These are phyloP conservation scores for Beauveria scarabaeidicola DNA, from an alignment of 2,329 filamentous ascomycete genomes.

Conservation along the genomic window DNA sequence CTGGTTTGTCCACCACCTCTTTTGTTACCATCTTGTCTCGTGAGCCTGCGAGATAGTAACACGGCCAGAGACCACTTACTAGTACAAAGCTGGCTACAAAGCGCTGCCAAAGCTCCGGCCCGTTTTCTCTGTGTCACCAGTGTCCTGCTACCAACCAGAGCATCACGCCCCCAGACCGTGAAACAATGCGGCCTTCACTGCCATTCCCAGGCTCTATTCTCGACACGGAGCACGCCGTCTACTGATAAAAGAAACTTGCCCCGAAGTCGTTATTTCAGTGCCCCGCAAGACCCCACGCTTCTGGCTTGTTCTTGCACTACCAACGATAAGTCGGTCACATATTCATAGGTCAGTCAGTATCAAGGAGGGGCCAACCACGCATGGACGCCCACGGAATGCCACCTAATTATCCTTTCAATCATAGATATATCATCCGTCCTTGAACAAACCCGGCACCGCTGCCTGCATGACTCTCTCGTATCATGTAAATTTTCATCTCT, in stretches of 20 bases:
- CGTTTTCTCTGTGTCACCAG: neutral
- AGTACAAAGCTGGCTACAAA: neutral
- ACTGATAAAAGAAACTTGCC: neutral
- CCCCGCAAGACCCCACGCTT: slow-evolving; percentile 7
- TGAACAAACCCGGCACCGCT: neutral
- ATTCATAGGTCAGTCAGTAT: slow-evolving; percentile 4
- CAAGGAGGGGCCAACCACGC: slow-evolving; percentile 7
- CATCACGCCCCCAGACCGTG: neutral
- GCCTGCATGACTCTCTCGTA: neutral
- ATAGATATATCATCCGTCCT: slow-evolving; percentile 6
- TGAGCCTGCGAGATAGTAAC: neutral
- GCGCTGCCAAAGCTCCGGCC: neutral
- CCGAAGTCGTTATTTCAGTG: slow-evolving; percentile 3
- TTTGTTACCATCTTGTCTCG: neutral
- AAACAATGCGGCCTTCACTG: neutral
- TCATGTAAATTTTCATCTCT: slow-evolving; percentile 1
- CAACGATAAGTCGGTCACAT: slow-evolving; percentile 6
- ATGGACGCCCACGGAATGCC: slow-evolving; percentile 5
- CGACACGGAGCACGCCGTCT: slow-evolving; percentile 1
- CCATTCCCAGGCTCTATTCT: neutral
- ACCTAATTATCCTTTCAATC: slow-evolving; percentile 7
- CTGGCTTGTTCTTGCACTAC: slow-evolving; percentile 1
- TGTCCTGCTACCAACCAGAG: neutral
- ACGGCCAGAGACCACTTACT: neutral
- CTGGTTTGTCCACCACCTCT: neutral